These are phyloP conservation scores for Lentinula raphanica DNA, from an alignment of 768 basidiomycete genomes.

Conservation along the genomic window DNA sequence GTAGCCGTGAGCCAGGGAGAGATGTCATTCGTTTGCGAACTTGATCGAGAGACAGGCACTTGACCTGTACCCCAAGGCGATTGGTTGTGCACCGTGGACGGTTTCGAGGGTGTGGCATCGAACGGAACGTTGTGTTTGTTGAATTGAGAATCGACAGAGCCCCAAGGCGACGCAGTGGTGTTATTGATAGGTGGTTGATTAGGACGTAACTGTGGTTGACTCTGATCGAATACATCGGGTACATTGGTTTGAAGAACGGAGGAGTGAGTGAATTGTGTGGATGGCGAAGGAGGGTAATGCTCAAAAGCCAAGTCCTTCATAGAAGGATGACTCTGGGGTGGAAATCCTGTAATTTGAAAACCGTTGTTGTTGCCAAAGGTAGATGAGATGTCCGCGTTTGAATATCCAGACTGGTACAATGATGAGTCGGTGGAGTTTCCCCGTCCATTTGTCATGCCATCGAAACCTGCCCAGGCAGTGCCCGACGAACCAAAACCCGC, in stretches of 20 bases:
- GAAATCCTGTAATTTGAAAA: background rate
- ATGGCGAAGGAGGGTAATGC: slow-evolving; percentile 14
- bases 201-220: background rate
- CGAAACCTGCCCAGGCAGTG: slow-evolving; percentile 25
- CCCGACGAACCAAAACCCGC: slow-evolving; percentile 25
- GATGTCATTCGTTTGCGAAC: slow-evolving; percentile 31
- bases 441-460: slow-evolving; percentile 11
- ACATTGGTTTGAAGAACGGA: background rate
- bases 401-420: slow-evolving; percentile 2
- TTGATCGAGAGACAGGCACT: slow-evolving; percentile 17
- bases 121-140: slow-evolving; percentile 31
- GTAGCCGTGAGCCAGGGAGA: background rate
- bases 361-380: background rate
- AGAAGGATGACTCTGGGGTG: background rate
- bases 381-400: background rate
- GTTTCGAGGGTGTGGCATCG: slow-evolving; percentile 40
- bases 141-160: slow-evolving; percentile 19
- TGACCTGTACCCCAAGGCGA: slow-evolving; percentile 1
- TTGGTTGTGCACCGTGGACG: slow-evolving; percentile 9
- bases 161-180: slow-evolving; percentile 29
- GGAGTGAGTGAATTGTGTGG: slow-evolving; percentile 8
- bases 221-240: slow-evolving; percentile 2
- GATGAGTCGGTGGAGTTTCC: slow-evolving; percentile 6
- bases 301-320: slow-evolving; percentile 2
- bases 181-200: slow-evolving; percentile 2